These are phyloP conservation scores for Ogataea paradorogensis DNA, from an alignment of 805 yeast genomes.

Conservation along the genomic window DNA sequence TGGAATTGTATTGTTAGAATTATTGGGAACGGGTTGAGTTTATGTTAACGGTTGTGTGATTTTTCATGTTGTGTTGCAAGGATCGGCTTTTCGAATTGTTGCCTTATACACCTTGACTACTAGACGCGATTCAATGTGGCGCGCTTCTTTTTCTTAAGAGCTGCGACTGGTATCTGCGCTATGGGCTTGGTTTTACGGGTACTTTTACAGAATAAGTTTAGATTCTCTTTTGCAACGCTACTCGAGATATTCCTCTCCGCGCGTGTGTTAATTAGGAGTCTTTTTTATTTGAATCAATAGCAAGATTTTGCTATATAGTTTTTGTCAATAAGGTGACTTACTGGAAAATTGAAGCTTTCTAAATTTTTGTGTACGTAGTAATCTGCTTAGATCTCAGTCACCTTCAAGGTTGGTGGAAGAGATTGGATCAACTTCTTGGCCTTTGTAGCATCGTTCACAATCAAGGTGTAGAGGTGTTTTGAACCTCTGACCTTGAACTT, in stretches of 20 bases:
- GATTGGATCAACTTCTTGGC: constrained; percentile 98
- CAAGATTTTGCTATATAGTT: constrained; percentile 5
- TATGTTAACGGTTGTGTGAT: not conserved
- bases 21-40: constrained; percentile 4
- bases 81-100: not conserved
- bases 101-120: not conserved
- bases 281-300: not conserved
- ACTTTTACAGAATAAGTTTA: not conserved
- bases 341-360: constrained; percentile 3
- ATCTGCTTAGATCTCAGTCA: constrained; percentile 39
- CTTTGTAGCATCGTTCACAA: constrained; percentile 92
- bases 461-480: constrained; percentile 90
- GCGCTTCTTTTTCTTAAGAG: constrained; percentile 19
- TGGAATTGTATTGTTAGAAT: constrained; percentile 5
- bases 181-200: not conserved
- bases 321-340: constrained; percentile 2
- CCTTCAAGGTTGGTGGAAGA: constrained; percentile 89
- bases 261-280: constrained; percentile 1
- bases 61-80: not conserved
- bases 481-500: constrained; percentile 99
- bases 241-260: not conserved
- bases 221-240: not conserved
- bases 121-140: constrained; percentile 33
- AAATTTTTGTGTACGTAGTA: constrained; percentile 9
- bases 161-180: constrained; percentile 31